Evolutionary conservation across 2,329 filamentous ascomycete genomes (phyloP).

Genomic region (Fusarium napiforme): DNA sequence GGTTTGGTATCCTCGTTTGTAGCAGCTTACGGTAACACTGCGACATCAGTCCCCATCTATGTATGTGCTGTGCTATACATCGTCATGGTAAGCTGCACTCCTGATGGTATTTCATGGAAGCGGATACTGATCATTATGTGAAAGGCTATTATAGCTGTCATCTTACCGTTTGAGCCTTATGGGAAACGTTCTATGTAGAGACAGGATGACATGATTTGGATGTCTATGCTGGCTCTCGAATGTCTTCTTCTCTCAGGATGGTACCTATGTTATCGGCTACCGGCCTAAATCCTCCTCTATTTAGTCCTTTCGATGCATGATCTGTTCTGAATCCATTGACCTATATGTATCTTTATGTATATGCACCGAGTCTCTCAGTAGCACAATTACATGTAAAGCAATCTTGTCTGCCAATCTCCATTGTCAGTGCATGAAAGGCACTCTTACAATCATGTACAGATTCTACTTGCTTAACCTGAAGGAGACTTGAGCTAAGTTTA

Average conservation of each 20-base stretch:
- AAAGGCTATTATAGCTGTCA: neutral
- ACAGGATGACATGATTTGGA: accelerated
- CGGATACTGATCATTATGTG: no score
- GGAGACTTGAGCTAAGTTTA: no score
- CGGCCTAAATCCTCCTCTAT: no score
- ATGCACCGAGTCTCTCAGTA: neutral
- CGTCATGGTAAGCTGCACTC: neutral
- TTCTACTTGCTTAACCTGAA: no score
- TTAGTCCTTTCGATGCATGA: no score
- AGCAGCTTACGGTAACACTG: neutral
- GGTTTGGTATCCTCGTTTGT: neutral
- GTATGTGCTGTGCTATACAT: neutral
- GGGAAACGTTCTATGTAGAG: neutral
- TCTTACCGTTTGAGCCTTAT: neutral
- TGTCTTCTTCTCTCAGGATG: accelerated
- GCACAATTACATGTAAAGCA: accelerated
- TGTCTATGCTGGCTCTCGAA: accelerated
- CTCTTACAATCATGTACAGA: no score
- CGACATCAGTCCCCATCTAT: neutral
- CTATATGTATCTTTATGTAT: accelerated
- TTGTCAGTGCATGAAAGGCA: no score
- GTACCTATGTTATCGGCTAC: no score
- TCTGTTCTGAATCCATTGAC: neutral
- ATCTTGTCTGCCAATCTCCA: accelerated
- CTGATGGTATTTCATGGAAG: accelerated